Evolutionary conservation across 345 rosid species (phyloP).

Genomic region (Melaleuca quinquenervia): DNA sequence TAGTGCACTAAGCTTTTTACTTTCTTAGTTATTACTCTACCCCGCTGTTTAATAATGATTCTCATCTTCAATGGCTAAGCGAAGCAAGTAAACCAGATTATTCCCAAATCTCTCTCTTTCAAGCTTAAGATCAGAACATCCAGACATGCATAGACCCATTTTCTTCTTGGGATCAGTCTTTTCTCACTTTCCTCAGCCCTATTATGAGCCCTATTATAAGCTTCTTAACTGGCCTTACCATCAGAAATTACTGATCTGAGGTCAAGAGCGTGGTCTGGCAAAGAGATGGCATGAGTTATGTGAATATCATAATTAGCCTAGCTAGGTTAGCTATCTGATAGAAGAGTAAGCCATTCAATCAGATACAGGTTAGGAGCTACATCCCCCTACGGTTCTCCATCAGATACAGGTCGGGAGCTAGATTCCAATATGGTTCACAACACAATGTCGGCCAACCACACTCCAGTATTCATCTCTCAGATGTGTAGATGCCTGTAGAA

Average conservation of each 20-base stretch:
- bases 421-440: neutral
- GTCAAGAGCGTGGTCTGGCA: neutral
- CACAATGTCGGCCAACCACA: neutral
- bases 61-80: neutral
- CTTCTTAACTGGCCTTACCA: neutral
- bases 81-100: neutral
- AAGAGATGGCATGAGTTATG: neutral
- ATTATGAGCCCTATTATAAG: neutral
- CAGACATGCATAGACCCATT: neutral
- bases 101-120: neutral
- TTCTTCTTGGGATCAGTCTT: neutral
- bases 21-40: neutral
- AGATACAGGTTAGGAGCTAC: neutral
- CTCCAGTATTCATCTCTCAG: neutral
- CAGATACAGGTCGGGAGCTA: neutral
- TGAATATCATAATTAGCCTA: neutral
- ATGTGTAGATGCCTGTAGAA: neutral
- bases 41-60: neutral
- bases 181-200: neutral
- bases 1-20: neutral
- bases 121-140: neutral
- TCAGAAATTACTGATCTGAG: neutral
- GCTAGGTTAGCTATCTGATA: neutral
- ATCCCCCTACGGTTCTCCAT: neutral
- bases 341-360: neutral